phyloP scores from a whole-genome alignment of 441 rosid species.

The Erysimum cheiri region DNA sequence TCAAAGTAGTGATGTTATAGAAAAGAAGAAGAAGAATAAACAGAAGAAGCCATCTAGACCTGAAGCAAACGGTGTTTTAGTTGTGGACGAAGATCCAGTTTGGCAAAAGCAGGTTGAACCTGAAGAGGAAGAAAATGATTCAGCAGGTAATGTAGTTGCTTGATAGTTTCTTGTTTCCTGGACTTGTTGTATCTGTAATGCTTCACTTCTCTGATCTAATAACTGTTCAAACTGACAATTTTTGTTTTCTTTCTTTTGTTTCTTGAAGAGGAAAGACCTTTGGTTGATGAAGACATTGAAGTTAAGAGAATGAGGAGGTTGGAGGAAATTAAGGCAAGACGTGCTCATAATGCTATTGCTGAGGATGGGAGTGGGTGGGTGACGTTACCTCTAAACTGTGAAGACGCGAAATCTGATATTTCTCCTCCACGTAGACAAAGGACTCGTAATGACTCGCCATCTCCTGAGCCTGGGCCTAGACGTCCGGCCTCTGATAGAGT shows the following conservation, averaged over 20 bases:
- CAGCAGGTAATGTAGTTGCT: constrained; percentile 56
- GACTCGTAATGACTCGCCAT: constrained; percentile 62
- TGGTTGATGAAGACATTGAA: constrained; percentile 86
- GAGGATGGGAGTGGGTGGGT: constrained; percentile 99
- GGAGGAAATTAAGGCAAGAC: constrained; percentile 66
- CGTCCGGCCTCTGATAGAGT: constrained; percentile 35
- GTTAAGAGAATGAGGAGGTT: constrained; percentile 86
- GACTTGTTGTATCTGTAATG: constrained; percentile 1
- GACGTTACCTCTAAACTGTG: constrained; percentile 50
- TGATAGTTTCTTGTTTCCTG: not conserved
- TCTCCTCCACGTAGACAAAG: constrained; percentile 66
- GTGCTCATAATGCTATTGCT: constrained; percentile 67
- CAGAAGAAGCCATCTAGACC: constrained; percentile 56
- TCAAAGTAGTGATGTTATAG: constrained; percentile 53
- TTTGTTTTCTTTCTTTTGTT: constrained; percentile 1
- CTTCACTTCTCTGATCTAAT: not conserved
- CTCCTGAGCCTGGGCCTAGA: constrained; percentile 57
- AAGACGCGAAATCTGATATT: constrained; percentile 49
- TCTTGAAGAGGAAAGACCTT: constrained; percentile 66
- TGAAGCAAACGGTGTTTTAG: constrained; percentile 58
- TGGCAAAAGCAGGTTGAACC: constrained; percentile 82
- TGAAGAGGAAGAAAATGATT: constrained; percentile 63
- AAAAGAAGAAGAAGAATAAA: constrained; percentile 57
- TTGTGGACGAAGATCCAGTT: constrained; percentile 88
- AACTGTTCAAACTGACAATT: constrained; percentile 10